Conservation (phyloP, 2,329 filamentous ascomycete species). For the Basipetospora chlamydospora region DNA sequence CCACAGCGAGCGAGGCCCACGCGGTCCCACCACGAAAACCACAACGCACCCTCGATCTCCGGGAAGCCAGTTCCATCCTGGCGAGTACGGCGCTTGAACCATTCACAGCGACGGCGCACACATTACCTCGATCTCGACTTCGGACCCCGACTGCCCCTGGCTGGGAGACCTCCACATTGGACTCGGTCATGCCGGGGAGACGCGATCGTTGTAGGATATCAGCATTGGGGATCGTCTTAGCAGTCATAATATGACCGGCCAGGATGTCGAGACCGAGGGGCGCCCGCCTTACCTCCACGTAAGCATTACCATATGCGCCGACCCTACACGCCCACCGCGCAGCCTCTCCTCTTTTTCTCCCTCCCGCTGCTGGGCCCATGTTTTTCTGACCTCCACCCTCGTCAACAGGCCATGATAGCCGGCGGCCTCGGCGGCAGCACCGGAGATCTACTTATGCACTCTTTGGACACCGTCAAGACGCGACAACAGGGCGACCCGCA, state of each 20-base stretch:
- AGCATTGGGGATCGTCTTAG: slow-evolving; percentile 8
- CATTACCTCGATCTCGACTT: background rate
- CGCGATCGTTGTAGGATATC: slow-evolving; percentile 16
- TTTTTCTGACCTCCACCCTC: too few relatives aligned
- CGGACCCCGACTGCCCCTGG: slow-evolving; percentile 12
- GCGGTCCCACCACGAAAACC: too few relatives aligned
- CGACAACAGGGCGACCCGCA: slow-evolving; percentile 93
- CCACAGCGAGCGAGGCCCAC: too few relatives aligned
- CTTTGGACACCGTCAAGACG: slow-evolving; percentile 95
- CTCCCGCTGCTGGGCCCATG: too few relatives aligned
- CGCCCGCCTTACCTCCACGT: slow-evolving; percentile 30
- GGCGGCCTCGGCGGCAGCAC: slow-evolving; percentile 85
- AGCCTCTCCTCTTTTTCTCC: too few relatives aligned
- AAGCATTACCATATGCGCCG: too few relatives aligned
- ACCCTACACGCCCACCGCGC: too few relatives aligned
- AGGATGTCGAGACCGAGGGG: slow-evolving; percentile 25
- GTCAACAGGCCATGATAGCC: slow-evolving; percentile 87
- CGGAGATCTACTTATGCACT: slow-evolving; percentile 97
- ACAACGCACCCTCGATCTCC: too few relatives aligned
- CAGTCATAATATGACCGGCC: slow-evolving; percentile 19
- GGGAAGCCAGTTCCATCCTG: too few relatives aligned
- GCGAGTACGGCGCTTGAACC: too few relatives aligned
- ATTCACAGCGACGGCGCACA: too few relatives aligned
- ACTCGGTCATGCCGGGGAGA: slow-evolving; percentile 17
- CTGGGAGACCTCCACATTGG: too few relatives aligned